Conservation (phyloP, 75 land plant genomes). For the Sequoia sempervirens region DNA sequence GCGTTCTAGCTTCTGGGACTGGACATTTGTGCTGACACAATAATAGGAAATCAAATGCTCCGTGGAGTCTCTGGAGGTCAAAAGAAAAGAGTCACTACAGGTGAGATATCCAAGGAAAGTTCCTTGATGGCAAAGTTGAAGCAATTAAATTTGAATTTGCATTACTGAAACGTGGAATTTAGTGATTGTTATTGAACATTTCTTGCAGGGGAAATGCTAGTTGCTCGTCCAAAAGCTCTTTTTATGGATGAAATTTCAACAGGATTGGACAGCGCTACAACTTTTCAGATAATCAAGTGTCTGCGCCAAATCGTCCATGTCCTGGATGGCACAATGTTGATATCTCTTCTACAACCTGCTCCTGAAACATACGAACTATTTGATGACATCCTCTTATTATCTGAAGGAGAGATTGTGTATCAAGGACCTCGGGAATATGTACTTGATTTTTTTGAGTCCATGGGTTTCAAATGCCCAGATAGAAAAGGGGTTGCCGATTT, state of each 20-base stretch:
- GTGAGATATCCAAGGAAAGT: neutral
- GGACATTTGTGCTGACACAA: constrained; percentile 24
- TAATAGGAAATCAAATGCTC: constrained; percentile 23
- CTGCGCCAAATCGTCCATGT: constrained; percentile 26
- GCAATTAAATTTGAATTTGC: constrained; percentile 26
- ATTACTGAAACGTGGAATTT: constrained; percentile 9
- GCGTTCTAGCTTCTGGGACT: constrained; percentile 19
- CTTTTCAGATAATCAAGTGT: constrained; percentile 57
- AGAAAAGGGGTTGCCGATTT: constrained; percentile 39
- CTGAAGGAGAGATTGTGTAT: constrained; percentile 75
- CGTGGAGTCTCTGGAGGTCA: constrained; percentile 34
- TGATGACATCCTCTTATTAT: constrained; percentile 63
- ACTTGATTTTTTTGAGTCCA: constrained; percentile 25
- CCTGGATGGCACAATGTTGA: constrained; percentile 16
- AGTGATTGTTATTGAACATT: neutral
- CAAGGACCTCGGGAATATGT: constrained; percentile 69
- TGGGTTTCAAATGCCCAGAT: constrained; percentile 37
- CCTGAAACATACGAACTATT: constrained; percentile 46
- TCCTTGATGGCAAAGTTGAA: neutral
- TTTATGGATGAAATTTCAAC: constrained; percentile 70
- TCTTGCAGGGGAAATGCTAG: constrained; percentile 32
- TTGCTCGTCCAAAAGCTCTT: constrained; percentile 21
- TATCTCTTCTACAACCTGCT: constrained; percentile 33
- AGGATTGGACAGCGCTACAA: constrained; percentile 72
- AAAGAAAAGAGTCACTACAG: constrained; percentile 27